A percentile compares a stretch with the other conserved stretches of the same genome.
Evolutionary conservation across 2,329 filamentous ascomycete species (phyloP).

Genomic region (Lachnellula occidentalis): DNA sequence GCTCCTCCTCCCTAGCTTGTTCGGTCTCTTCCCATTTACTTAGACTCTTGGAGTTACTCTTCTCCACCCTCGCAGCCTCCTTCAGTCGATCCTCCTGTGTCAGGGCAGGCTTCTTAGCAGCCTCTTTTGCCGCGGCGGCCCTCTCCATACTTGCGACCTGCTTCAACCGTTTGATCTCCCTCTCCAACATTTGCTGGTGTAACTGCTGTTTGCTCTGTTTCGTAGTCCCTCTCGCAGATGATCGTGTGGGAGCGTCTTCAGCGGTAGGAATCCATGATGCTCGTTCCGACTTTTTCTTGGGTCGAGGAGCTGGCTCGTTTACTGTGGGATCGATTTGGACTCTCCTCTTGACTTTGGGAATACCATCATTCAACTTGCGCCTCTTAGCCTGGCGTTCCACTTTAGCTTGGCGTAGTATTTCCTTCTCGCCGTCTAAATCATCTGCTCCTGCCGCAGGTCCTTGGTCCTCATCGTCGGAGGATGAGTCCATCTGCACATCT

Average conservation of each 20-base stretch:
- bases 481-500: constrained; percentile 82
- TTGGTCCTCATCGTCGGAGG: constrained; percentile 76
- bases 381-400: constrained; percentile 68
- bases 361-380: constrained; percentile 71
- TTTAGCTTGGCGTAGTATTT: constrained; percentile 72
- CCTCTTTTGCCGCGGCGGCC: constrained; percentile 54
- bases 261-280: constrained; percentile 63
- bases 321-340: constrained; percentile 62
- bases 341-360: constrained; percentile 69
- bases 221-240: constrained; percentile 58
- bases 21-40: constrained; percentile 94
- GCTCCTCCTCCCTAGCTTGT: constrained; percentile 78
- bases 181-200: constrained; percentile 67
- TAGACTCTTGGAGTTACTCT: constrained; percentile 80
- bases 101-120: constrained; percentile 73
- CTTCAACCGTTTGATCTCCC: constrained; percentile 64
- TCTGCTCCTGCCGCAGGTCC: constrained; percentile 50
- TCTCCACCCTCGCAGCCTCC: constrained; percentile 78
- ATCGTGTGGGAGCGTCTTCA: constrained; percentile 55
- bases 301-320: constrained; percentile 34
- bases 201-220: constrained; percentile 51
- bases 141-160: constrained; percentile 64
- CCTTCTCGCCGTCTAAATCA: constrained; percentile 79
- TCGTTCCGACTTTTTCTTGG: constrained; percentile 66
- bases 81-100: constrained; percentile 81